Base-by-base conservation (phyloP, 306 rosid species). In the Hippophae rhamnoides region DNA sequence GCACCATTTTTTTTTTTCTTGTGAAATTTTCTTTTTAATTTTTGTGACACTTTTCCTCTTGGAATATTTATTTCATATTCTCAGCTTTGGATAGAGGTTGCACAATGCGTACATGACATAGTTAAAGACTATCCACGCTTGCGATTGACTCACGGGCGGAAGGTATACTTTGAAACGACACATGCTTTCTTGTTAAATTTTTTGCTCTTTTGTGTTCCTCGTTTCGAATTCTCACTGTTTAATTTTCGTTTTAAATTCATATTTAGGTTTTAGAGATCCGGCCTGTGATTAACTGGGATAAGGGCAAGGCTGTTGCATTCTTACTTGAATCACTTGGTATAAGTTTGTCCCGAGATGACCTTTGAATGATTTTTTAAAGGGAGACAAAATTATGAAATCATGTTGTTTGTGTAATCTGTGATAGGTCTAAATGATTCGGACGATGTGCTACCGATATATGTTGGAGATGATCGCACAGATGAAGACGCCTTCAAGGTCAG, bases 401-500 rank as follows among this genome's bases (percentile, higher is more conserved):
- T 64, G 62, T 59, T 74, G 58, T 50, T 12, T 11, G 61, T 77
- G 78, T 78, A 6, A 62, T 60, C 42, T 54, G 13, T 60, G 4
- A 71, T 56, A 93, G 99, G 94, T 51, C 80, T 93, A 40, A 67
- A 67, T 61, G 60, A 82, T 48, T 80, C 86, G 11, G 95, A 84
- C 13, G 97, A 93, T 43, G 97, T 93, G 69, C 90, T 93, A 47
- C 97, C 99, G 0, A 86, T 93, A 49, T 93, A 93, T 57, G 77
- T 93, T 13, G 99, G 99, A 57, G 99, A 93, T 48, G 99, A 93
- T 63, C 88, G 85, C 7, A 86, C 99, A 0, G 99, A 93, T 41
- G 99, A 93, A 82, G 99, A 93, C 52, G 97, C 97, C 44, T 93
- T 93, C 56, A 82, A 89, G 88, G 99, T 90, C 74, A 71, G 12